Percentiles rank a stretch among this genome's conserved stretches.
These are phyloP conservation scores for Podospora anserina DNA, from an alignment of 495 filamentous ascomycete species.

Conservation along the genomic window DNA sequence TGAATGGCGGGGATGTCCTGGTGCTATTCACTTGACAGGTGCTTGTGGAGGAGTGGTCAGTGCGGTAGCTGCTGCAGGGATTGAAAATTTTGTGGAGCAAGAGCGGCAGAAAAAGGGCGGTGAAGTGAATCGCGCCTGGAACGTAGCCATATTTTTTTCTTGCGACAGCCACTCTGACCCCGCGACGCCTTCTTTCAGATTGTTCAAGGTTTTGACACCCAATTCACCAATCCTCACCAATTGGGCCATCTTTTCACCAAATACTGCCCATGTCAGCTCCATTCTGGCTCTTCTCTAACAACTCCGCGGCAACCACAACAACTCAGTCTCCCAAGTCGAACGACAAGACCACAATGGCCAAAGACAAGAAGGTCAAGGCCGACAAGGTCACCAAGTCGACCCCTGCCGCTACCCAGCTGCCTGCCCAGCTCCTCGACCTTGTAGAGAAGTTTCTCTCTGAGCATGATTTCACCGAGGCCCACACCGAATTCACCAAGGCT, in stretches of 20 bases:
- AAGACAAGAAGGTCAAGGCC: constrained; percentile 33
- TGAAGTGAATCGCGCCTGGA: constrained; percentile 11
- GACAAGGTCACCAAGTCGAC: constrained; percentile 20
- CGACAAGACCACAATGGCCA: constrained; percentile 12
- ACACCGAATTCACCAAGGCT: constrained; percentile 58
- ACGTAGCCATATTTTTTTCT: constrained; percentile 14
- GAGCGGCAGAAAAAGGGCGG: constrained; percentile 25
- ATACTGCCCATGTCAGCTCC: constrained; percentile 35
- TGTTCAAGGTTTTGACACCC: background rate
- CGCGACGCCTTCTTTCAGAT: constrained; percentile 5
- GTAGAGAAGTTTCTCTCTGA: constrained; percentile 64
- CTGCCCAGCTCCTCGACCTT: constrained; percentile 60
- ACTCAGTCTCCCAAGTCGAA: constrained; percentile 10
- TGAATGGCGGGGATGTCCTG: background rate
- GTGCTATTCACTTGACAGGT: background rate
- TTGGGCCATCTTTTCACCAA: background rate
- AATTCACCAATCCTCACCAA: background rate
- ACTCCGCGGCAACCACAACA: constrained; percentile 18
- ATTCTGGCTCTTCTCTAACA: constrained; percentile 49
- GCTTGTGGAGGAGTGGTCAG: background rate
- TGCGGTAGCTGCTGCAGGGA: background rate
- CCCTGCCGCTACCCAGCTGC: constrained; percentile 30
- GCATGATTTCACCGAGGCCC: constrained; percentile 59
- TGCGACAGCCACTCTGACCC: constrained; percentile 9
- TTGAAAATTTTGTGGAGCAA: background rate